Evolutionary conservation across 2,329 filamentous ascomycete genomes (phyloP), one percentile per base, ranked within the genome.

Genomic region (Trichoderma simmonsii): DNA sequence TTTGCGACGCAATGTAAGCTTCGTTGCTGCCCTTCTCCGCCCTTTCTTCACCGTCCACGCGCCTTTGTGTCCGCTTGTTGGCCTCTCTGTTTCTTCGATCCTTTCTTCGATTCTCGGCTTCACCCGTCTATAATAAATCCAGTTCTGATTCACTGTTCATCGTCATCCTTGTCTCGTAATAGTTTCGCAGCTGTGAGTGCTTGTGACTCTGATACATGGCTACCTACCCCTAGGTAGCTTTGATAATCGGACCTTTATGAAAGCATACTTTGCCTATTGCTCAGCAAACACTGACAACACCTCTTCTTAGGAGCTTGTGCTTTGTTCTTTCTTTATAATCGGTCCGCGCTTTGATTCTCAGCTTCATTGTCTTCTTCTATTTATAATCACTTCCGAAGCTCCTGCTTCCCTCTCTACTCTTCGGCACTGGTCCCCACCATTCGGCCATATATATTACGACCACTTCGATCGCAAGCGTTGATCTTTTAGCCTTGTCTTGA

Each of bases 1-100:
- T 73, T 71, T 71, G 67, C 71, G 71, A 65, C 71, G 71, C 71
- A 71, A 73, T 73, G 71, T 73, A 73, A 73, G 71, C 57, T 63
- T 60, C 66, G 56, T 43, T 15, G 67, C 26, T 36, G n/a, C 21
- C 59, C 43, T 32, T 62, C 64, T 39, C 60, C 36, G 57, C 24
- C 64, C 64, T 21, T 59, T 59, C 28, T 43, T 67, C 34, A 62
- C 56, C 63, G 48, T 62, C 63, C 65, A 36, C 57, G 64, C 70
- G 56, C 59, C 39, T 43, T 34, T 32, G 30, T 51, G 54, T 28
- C 59, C 34, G 57, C 34, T n/a, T 51, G 24, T 11, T 36, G 30
- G 67, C 43, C 36, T 28, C 56, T 60, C 24, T 24, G 11, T 18
- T 43, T 60, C 51, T 30, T 56, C 51, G 64, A 3, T 21, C 24